Base-by-base conservation (phyloP, 495 filamentous ascomycete species). In the Penicillium chermesinum region DNA sequence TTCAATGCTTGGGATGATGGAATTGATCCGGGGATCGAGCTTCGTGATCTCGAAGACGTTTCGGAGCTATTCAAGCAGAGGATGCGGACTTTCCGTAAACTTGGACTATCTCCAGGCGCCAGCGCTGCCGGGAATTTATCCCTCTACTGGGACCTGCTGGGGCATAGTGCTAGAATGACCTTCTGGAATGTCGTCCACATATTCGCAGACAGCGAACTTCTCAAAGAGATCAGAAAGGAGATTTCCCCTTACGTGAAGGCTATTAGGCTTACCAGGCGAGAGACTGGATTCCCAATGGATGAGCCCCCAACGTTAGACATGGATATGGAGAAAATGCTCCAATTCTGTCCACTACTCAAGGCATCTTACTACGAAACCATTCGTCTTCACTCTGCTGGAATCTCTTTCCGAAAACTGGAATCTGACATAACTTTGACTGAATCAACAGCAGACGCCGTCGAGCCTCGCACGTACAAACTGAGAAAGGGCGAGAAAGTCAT, bases 131-230 rank as follows among this genome's bases (percentile, higher is more conserved):
- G 50, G 2, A 59, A 72, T 46, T 44, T 76, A 15, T 69, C 63
- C 15, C 53, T 82, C 16, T 54, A 81, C 10, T 84, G 80, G 75
- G 72, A 72, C 15, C 58, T 79, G 48, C 72, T 75, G 46, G 74
- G 72, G 8, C 75, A 83, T 46, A 60, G 71, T 1, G 68, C 74
- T 12, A 68, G 72, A 22, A 61, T 76, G 38, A 70, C 74, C 2
- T 84, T 79, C 55, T 85, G 80, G 80, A 71, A 72, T 38, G 41
- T 83, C 15, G 53, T 80, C 13, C 79, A 72, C 41, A 71, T 85
- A 25, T 74, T 74, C 48, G 58, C 71, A 10, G 71, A 71, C 18
- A 64, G 67, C 8, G 55, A 54, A 1, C 65, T 80, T 16, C 46
- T 80, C 7, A 59, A 63, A n/a, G 63, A 65, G 3, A 67, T 86